These are phyloP conservation scores for Tetrahymena borealis DNA, from an alignment of 73 alveolate species.

Conservation along the genomic window DNA sequence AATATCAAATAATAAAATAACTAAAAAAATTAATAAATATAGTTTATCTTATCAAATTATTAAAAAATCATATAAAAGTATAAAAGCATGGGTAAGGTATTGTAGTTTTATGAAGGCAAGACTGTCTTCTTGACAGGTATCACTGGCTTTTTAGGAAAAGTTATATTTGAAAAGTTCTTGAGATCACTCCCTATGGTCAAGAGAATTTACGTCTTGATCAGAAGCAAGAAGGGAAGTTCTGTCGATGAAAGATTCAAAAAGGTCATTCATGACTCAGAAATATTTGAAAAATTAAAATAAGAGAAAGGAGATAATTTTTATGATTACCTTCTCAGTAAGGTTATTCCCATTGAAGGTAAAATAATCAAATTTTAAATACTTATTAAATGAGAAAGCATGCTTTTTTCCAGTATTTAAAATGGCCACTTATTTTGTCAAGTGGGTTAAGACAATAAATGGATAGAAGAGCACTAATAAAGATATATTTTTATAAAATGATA, in stretches of 20 bases:
- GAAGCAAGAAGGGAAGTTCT: conserved; percentile 48
- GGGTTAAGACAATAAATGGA: too few species aligned
- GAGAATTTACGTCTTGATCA: conserved; percentile 50
- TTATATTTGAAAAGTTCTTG: conserved; percentile 58
- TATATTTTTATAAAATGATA: too few species aligned
- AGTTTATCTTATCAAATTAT: neutral
- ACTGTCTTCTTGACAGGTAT: conserved; percentile 21
- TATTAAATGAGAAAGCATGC: neutral
- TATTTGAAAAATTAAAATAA: conserved; percentile 58
- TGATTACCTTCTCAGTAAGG: conserved; percentile 43
- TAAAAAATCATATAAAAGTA: neutral
- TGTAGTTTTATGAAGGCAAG: conserved; percentile 23
- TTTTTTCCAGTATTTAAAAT: neutral
- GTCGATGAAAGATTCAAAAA: conserved; percentile 62
- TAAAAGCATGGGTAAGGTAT: neutral
- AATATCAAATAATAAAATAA: neutral
- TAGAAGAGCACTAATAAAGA: too few species aligned
- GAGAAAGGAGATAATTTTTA: conserved; percentile 47
- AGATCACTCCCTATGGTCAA: conserved; percentile 56
- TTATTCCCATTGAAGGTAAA: conserved; percentile 51
- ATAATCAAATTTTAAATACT: neutral
- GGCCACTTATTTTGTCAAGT: conserved; percentile 20
- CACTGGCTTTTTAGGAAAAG: conserved; percentile 80
- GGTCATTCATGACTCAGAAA: conserved; percentile 62
- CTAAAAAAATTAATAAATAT: neutral